phyloP scores from a whole-genome alignment of 192 early-diverging fungal genomes.

The Dissophora ornata region DNA sequence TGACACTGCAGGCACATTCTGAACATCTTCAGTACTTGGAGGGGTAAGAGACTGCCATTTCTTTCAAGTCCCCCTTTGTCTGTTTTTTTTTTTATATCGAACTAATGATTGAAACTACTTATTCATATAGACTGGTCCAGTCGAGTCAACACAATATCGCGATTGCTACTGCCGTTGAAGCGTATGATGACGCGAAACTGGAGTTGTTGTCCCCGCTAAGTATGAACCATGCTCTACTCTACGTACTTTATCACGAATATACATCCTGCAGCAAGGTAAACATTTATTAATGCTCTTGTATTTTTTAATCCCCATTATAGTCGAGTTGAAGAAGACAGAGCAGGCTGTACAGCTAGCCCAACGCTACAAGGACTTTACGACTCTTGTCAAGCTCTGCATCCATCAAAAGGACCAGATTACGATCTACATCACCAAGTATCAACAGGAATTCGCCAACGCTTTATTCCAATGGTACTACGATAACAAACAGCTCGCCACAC shows the following conservation, averaged over 20 bases:
- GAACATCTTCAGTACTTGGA: slow-evolving; percentile 46
- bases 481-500: slow-evolving; percentile 8
- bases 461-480: slow-evolving; percentile 50
- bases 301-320: slow-evolving; percentile 1
- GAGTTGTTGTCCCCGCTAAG: slow-evolving; percentile 18
- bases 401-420: slow-evolving; percentile 6
- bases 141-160: slow-evolving; percentile 15
- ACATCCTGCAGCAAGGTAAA: not conserved
- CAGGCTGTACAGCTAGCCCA: slow-evolving; percentile 32
- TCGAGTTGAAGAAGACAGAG: slow-evolving; percentile 23
- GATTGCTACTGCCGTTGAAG: slow-evolving; percentile 13
- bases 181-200: slow-evolving; percentile 26
- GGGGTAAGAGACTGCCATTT: too few species aligned
- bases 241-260: too few species aligned
- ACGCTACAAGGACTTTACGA: slow-evolving; percentile 40
- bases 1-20: slow-evolving; percentile 40
- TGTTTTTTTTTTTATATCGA: not conserved
- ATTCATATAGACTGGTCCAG: not conserved
- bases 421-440: slow-evolving; percentile 33
- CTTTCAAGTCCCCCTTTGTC: not conserved
- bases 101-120: not conserved
- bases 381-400: slow-evolving; percentile 32
- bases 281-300: not conserved
- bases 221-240: not conserved
- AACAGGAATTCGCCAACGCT: slow-evolving; percentile 50